Base-by-base conservation (phyloP, 805 yeast species). In the Candida andamanensis region DNA sequence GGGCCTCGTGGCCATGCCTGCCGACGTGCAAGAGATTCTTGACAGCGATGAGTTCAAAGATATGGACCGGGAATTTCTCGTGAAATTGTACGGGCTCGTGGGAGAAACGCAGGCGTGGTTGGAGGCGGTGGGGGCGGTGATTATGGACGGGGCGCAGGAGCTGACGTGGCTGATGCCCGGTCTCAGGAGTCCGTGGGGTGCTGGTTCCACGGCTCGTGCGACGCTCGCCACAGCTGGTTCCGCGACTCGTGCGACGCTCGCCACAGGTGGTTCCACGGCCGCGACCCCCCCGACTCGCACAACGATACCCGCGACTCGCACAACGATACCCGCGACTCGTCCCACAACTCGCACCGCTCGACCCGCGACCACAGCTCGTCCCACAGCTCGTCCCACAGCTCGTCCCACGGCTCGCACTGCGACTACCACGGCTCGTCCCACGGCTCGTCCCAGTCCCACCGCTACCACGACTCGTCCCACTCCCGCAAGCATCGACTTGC, bases 401-500 rank as follows among this genome's bases (percentile, higher is more conserved):
- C n/a, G n/a, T n/a, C n/a, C n/a, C n/a, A n/a, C n/a, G n/a, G n/a
- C n/a, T n/a, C n/a, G n/a, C n/a, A n/a, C n/a, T n/a, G n/a, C n/a
- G n/a, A n/a, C n/a, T n/a, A n/a, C n/a, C n/a, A n/a, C n/a, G n/a
- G n/a, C n/a, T n/a, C n/a, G n/a, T n/a, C n/a, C n/a, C n/a, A n/a
- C n/a, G n/a, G n/a, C n/a, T n/a, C n/a, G n/a, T n/a, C n/a, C n/a
- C n/a, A n/a, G n/a, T n/a, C n/a, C n/a, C n/a, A n/a, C n/a, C n/a
- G n/a, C n/a, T n/a, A n/a, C n/a, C n/a, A n/a, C n/a, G n/a, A n/a
- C n/a, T n/a, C n/a, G n/a, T n/a, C n/a, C n/a, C n/a, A n/a, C n/a
- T n/a, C n/a, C n/a, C n/a, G 8, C 11, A 19, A 11, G 28, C 6
- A 16, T 30, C 80, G 90, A 83, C 55, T 62, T 81, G 6, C 92